Percentiles rank a stretch among this genome's conserved stretches.
Conservation (phyloP, 768 basidiomycete genomes). For the Tylopilus vinaceipallidus region DNA sequence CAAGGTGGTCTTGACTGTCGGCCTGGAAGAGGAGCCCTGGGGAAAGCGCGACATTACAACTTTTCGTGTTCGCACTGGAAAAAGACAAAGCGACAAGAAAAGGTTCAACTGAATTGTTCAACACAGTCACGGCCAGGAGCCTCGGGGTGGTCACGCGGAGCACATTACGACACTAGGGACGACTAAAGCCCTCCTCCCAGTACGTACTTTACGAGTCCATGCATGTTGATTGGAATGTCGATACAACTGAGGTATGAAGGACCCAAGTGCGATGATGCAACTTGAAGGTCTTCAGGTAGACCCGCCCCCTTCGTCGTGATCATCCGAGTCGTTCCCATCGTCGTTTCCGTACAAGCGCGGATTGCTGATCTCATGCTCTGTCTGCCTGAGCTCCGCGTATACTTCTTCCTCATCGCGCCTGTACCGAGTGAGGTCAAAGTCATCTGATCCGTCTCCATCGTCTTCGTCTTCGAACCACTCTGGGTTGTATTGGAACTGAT, state of each 20-base stretch:
- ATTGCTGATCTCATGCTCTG: slow-evolving; percentile 15
- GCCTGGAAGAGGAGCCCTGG: slow-evolving; percentile 34
- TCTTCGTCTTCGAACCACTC: slow-evolving; percentile 88
- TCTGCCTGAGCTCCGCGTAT: slow-evolving; percentile 26
- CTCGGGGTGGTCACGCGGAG: slow-evolving; percentile 9
- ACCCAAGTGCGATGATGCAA: too few relatives aligned
- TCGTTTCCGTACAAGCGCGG: slow-evolving; percentile 25
- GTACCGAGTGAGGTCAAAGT: slow-evolving; percentile 61
- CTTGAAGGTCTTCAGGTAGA: background rate
- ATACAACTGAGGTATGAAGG: too few relatives aligned
- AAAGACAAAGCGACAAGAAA: background rate
- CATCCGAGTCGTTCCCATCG: slow-evolving; percentile 7
- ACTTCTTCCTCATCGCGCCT: slow-evolving; percentile 39
- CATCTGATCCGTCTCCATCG: slow-evolving; percentile 42
- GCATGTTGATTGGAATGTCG: background rate
- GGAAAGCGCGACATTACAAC: slow-evolving; percentile 41
- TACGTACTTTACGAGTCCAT: background rate
- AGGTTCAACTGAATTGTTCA: background rate
- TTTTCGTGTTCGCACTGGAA: slow-evolving; percentile 6
- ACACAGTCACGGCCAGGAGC: background rate
- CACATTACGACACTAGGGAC: slow-evolving; percentile 19
- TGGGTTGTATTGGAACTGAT: slow-evolving; percentile 91
- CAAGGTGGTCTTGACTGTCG: slow-evolving; percentile 29
- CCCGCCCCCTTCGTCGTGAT: background rate
- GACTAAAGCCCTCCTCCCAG: background rate